phyloP scores from a whole-genome alignment of 176 grass and related monocot genomes.

The Hsuehochloa calcarea region DNA sequence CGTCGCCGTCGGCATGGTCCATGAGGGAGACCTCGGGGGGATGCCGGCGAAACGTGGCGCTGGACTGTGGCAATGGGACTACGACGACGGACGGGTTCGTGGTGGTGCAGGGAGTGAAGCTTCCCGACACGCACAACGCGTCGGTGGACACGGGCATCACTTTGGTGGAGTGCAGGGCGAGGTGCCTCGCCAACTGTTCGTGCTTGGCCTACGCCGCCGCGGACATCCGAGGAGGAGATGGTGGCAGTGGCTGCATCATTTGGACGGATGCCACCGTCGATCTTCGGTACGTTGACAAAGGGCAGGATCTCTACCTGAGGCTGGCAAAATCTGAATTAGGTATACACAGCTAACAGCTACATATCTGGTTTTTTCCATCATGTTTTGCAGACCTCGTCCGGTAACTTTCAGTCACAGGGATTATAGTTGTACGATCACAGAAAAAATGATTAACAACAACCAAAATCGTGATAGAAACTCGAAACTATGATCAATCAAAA shows the following conservation, averaged over 20 bases:
- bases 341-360: not conserved
- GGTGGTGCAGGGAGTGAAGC: constrained; percentile 48
- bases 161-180: constrained; percentile 32
- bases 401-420: no score
- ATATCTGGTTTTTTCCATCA: no score
- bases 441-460: no score
- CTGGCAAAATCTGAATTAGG: constrained; percentile 38
- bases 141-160: constrained; percentile 22
- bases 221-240: constrained; percentile 24
- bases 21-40: constrained; percentile 33
- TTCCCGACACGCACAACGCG: constrained; percentile 43
- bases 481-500: no score
- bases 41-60: constrained; percentile 17
- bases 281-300: constrained; percentile 33
- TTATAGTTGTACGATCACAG: no score
- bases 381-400: no score
- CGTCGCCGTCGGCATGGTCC: not conserved
- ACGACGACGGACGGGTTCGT: constrained; percentile 28
- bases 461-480: no score
- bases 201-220: constrained; percentile 53
- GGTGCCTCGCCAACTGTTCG: constrained; percentile 54
- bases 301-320: constrained; percentile 36
- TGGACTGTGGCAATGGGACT: constrained; percentile 24
- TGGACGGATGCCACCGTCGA: constrained; percentile 15
- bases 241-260: constrained; percentile 29